phyloP scores from a whole-genome alignment of 2,329 filamentous ascomycete genomes.

The Clarireedia hainanense region DNA sequence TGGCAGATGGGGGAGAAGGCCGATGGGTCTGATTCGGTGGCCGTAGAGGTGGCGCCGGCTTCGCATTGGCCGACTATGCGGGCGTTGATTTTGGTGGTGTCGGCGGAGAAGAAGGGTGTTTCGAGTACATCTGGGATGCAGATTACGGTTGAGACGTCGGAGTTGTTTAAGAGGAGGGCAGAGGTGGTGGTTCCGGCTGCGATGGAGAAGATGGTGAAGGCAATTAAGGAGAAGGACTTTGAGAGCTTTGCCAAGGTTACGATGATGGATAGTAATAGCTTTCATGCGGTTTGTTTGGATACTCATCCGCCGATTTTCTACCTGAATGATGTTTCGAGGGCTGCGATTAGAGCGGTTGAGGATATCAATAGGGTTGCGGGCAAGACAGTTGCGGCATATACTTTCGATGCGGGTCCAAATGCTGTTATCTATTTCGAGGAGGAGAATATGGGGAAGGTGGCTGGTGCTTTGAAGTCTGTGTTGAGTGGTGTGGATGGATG shows the following conservation, averaged over 20 bases:
- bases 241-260: constrained; percentile 79
- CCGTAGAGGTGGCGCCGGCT: constrained; percentile 80
- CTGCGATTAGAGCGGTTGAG: constrained; percentile 83
- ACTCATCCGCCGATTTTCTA: constrained; percentile 98
- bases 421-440: constrained; percentile 93
- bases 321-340: constrained; percentile 87
- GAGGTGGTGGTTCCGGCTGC: constrained; percentile 69
- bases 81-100: constrained; percentile 83
- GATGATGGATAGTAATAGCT: constrained; percentile 95
- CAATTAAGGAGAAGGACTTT: constrained; percentile 74
- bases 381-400: constrained; percentile 81
- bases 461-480: constrained; percentile 68
- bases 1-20: constrained; percentile 73
- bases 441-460: constrained; percentile 63
- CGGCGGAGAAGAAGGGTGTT: constrained; percentile 92
- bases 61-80: constrained; percentile 95
- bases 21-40: constrained; percentile 81
- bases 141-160: constrained; percentile 83
- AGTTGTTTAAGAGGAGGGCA: constrained; percentile 75
- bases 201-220: constrained; percentile 80
- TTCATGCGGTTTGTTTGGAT: constrained; percentile 91
- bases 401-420: constrained; percentile 95
- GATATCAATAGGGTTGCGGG: constrained; percentile 76
- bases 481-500: constrained; percentile 61
- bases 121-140: constrained; percentile 94